These are phyloP conservation scores for Graphiopsis chlorocephala DNA, from an alignment of 2,329 filamentous ascomycete genomes.

Conservation along the genomic window DNA sequence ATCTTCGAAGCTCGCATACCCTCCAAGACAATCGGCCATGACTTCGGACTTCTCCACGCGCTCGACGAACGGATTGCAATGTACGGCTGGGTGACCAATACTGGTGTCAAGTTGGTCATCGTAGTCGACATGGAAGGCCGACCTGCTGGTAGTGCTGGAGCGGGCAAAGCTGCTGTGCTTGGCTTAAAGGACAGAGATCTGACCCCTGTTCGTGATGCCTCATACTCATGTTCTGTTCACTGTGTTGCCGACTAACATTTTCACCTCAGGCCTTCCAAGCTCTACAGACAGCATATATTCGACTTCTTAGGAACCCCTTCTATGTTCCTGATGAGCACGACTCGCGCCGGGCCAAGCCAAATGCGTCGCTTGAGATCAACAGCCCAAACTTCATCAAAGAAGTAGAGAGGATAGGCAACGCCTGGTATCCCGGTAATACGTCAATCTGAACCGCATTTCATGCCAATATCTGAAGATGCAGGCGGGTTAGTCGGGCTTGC, in stretches of 20 bases:
- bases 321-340: constrained; percentile 84
- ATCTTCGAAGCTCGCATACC: constrained; percentile 85
- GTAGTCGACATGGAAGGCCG: constrained; percentile 87
- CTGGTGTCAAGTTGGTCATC: constrained; percentile 84
- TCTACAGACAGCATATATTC: constrained; percentile 88
- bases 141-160: constrained; percentile 39
- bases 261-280: constrained; percentile 71
- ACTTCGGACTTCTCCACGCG: constrained; percentile 87
- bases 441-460: constrained; percentile 48
- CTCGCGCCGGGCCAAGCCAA: constrained; percentile 53
- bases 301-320: constrained; percentile 88
- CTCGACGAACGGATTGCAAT: constrained; percentile 89
- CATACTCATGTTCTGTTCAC: background rate
- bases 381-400: constrained; percentile 79
- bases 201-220: constrained; percentile 61
- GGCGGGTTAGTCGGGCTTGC: background rate
- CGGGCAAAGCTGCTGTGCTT: constrained; percentile 46
- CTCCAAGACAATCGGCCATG: constrained; percentile 70
- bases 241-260: constrained; percentile 15
- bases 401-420: constrained; percentile 79
- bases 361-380: constrained; percentile 62
- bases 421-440: constrained; percentile 73
- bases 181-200: constrained; percentile 83
- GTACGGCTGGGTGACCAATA: constrained; percentile 97
- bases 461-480: background rate